Evolutionary conservation across 768 basidiomycete genomes (phyloP).

Genomic region (Tylopilus plumbeoviolaceoides): DNA sequence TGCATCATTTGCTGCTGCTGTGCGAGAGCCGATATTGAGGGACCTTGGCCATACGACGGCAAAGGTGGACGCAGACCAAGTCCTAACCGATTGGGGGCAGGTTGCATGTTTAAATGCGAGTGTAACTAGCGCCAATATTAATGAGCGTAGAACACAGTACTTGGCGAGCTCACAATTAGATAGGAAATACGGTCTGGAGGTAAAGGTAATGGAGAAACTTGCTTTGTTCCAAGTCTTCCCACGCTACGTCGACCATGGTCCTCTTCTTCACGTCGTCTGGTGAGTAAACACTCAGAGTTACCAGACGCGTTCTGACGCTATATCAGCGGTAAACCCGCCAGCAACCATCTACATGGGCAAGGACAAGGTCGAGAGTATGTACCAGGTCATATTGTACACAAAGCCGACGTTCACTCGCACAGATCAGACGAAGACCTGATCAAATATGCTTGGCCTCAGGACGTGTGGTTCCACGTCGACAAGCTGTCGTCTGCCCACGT

Average conservation of each 20-base stretch:
- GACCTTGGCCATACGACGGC: constrained; percentile 87
- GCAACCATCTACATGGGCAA: constrained; percentile 88
- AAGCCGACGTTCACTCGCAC: constrained; percentile 16
- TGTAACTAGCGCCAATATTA: neutral
- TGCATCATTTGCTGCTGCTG: constrained; percentile 67
- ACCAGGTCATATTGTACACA: neutral
- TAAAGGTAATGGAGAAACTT: neutral
- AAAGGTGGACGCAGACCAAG: constrained; percentile 86
- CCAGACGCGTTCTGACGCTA: neutral
- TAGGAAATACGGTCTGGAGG: neutral
- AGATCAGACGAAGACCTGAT: constrained; percentile 89
- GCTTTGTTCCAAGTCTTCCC: neutral
- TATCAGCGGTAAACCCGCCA: constrained; percentile 56
- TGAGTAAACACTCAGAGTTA: constrained; percentile 8
- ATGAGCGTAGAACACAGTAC: no score
- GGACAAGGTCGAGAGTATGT: constrained; percentile 93
- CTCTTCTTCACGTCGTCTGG: constrained; percentile 59
- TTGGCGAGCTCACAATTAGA: constrained; percentile 1
- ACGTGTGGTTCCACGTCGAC: constrained; percentile 97
- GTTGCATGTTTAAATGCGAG: constrained; percentile 55
- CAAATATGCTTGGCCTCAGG: constrained; percentile 85
- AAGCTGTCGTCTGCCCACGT: constrained; percentile 96
- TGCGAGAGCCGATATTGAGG: constrained; percentile 88
- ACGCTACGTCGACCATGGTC: constrained; percentile 41
- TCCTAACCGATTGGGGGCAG: constrained; percentile 69